Evolutionary conservation across 257 asterid species (phyloP), one percentile per base, ranked within the genome.

Genomic region (Avicennia marina): DNA sequence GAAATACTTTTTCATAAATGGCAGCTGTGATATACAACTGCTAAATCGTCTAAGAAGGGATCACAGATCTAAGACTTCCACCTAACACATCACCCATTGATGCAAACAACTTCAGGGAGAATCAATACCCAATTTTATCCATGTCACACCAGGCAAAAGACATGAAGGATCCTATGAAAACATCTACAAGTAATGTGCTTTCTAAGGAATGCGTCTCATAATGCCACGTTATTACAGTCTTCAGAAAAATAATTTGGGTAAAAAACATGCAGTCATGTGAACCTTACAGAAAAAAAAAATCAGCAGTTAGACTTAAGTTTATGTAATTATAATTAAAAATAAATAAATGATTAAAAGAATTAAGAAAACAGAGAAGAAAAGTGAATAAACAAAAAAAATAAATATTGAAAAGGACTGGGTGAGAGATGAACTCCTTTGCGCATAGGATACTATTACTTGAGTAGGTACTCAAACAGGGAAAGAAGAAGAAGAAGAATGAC

Each of bases 1-100:
- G 33, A 29, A 29, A 29, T 29, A 29, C 33, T 29, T 29, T 29
- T 29, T 7, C n/a, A n/a, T n/a, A n/a, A n/a, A n/a, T n/a, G n/a
- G n/a, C n/a, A n/a, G n/a, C n/a, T n/a, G n/a, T n/a, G n/a, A n/a
- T n/a, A n/a, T n/a, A n/a, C n/a, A n/a, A n/a, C n/a, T n/a, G n/a
- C n/a, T n/a, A n/a, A n/a, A n/a, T n/a, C n/a, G 8, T 29, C 53
- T 26, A 10, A 19, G 7, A 33, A 44, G 56, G 31, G 58, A 50
- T 3, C 53, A 26, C 40, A 39, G 24, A 67, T 42, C 10, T 27
- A 67, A 26, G 44, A 38, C 36, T 51, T 63, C 39, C 53, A n/a
- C 55, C 54, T 27, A 48, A 26, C 36, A 39, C 19, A 44, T 57
- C 43, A 29, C 55, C 58, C 19, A 44, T 62, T 36, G 34, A 50